A percentile compares a stretch with the other conserved stretches of the same genome.
Evolutionary conservation across 148 eudicot species (phyloP).

Genomic region (Tetragonia tetragonoides): DNA sequence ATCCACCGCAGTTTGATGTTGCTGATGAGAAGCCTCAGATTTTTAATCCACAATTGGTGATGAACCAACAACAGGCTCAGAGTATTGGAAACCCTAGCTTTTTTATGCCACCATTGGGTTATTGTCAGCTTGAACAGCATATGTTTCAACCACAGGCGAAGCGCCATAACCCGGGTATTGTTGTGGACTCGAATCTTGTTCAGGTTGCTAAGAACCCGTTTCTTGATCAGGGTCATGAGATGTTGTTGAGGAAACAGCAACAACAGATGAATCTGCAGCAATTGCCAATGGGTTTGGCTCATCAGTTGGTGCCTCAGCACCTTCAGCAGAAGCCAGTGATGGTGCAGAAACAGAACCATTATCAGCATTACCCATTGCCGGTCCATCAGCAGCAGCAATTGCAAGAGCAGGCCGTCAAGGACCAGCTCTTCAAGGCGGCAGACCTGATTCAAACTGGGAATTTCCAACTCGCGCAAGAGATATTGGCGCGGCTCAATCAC

Average conservation of each 20-base stretch:
- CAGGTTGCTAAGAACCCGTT: slow-evolving; percentile 36
- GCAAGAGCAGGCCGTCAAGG: slow-evolving; percentile 58
- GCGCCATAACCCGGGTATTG: slow-evolving; percentile 62
- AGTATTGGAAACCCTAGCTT: slow-evolving; percentile 46
- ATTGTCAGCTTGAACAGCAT: slow-evolving; percentile 37
- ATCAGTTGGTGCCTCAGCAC: slow-evolving; percentile 31
- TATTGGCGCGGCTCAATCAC: slow-evolving; percentile 99
- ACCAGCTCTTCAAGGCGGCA: slow-evolving; percentile 80
- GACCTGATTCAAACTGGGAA: slow-evolving; percentile 77
- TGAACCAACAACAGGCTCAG: slow-evolving; percentile 51
- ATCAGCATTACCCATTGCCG: slow-evolving; percentile 17
- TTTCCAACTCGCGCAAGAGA: slow-evolving; percentile 91
- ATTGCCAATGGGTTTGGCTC: slow-evolving; percentile 23
- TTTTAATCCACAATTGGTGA: slow-evolving; percentile 45
- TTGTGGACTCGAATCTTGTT: slow-evolving; percentile 20
- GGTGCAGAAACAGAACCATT: slow-evolving; percentile 24
- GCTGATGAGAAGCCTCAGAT: slow-evolving; percentile 49
- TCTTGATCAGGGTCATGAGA: slow-evolving; percentile 35
- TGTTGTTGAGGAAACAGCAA: slow-evolving; percentile 25
- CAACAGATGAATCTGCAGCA: slow-evolving; percentile 17
- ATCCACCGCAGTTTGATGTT: slow-evolving; percentile 19
- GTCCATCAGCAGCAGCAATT: slow-evolving; percentile 25
- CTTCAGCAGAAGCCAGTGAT: slow-evolving; percentile 36
- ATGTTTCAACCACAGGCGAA: slow-evolving; percentile 51
- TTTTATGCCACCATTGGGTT: slow-evolving; percentile 37